Evolutionary conservation across 2,329 filamentous ascomycete genomes (phyloP), one percentile per base, ranked within the genome.

Genomic region (Microcera coccophila): DNA sequence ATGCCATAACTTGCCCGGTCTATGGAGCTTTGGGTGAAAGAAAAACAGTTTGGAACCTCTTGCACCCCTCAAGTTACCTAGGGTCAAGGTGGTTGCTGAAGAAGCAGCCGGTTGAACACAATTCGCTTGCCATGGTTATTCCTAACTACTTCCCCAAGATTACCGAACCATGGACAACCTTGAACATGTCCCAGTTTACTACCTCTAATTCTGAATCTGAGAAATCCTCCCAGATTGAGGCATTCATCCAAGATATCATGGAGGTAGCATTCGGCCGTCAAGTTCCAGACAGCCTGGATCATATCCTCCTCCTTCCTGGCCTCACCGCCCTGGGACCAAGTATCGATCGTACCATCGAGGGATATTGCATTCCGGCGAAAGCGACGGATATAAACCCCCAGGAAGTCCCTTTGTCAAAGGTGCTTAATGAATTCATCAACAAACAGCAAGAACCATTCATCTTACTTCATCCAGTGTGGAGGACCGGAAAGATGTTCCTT

Each of bases 21-120:
- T 58, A 52, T 16, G 54, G 52, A 4, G 52, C 38, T 2, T 48
- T 52, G 40, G 35, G 47, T 4, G 19, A n/a, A n/a, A n/a, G n/a
- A n/a, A n/a, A n/a, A n/a, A n/a, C n/a, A n/a, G n/a, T n/a, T n/a
- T n/a, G n/a, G n/a, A n/a, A n/a, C n/a, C n/a, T n/a, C n/a, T n/a
- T n/a, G n/a, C n/a, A n/a, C n/a, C n/a, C n/a, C n/a, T n/a, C n/a
- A n/a, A n/a, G n/a, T n/a, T n/a, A n/a, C n/a, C n/a, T n/a, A n/a
- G n/a, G n/a, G n/a, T n/a, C n/a, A n/a, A n/a, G n/a, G n/a, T n/a
- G n/a, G n/a, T n/a, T n/a, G n/a, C n/a, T n/a, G n/a, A n/a, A n/a
- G n/a, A n/a, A n/a, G n/a, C n/a, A n/a, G n/a, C n/a, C n/a, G n/a
- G n/a, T n/a, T n/a, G n/a, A n/a, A n/a, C n/a, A n/a, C n/a, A n/a